Conservation (phyloP, 208 protist genomes). For the Crithidia fasciculata region DNA sequence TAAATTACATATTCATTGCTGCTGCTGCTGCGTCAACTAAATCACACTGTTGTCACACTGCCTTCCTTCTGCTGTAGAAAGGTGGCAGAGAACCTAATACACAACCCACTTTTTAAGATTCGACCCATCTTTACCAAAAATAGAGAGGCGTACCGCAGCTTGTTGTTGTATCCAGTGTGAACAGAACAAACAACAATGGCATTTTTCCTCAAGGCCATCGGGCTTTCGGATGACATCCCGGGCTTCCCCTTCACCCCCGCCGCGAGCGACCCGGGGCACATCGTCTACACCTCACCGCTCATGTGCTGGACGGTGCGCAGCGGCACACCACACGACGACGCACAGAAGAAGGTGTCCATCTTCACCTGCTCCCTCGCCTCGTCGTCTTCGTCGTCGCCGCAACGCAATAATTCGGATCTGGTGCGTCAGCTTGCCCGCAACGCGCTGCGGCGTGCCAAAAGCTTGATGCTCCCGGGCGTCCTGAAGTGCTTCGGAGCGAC, state of each 20-base stretch:
- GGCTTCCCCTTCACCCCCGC: conserved; percentile 74
- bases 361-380: conserved; percentile 48
- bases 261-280: conserved; percentile 19
- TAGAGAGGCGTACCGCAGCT: too few species aligned
- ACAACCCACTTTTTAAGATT: too few species aligned
- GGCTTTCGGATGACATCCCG: conserved; percentile 62
- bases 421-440: conserved; percentile 57
- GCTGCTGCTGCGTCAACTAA: too few species aligned
- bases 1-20: too few species aligned
- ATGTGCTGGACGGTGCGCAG: conserved; percentile 58
- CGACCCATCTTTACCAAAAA: too few species aligned
- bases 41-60: too few species aligned
- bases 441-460: conserved; percentile 75
- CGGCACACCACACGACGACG: conserved; percentile 58
- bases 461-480: conserved; percentile 74
- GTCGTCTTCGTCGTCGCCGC: background rate
- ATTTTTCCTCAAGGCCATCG: conserved; percentile 79
- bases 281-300: conserved; percentile 30
- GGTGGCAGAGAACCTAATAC: too few species aligned
- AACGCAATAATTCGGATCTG: conserved; percentile 5
- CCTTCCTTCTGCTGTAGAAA: too few species aligned
- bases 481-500: conserved; percentile 72
- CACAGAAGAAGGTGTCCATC: conserved; percentile 48
- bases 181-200: conserved; percentile 40
- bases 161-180: background rate